Base-by-base conservation (phyloP, 306 rosid species). In the Prunus dulcis region DNA sequence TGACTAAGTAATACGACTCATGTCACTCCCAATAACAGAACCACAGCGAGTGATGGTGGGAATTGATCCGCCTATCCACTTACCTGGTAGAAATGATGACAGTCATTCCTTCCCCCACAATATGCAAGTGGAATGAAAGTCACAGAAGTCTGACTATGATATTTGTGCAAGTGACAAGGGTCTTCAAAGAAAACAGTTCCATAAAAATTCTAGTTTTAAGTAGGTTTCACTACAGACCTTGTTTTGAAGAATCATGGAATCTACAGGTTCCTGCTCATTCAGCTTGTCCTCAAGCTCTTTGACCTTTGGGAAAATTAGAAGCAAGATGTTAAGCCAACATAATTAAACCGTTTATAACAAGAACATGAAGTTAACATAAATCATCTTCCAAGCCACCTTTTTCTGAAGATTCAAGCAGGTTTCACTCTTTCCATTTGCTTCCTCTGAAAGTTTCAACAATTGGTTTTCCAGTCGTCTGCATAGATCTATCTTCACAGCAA, bases 211-310 rank as follows among this genome's bases (percentile, higher is more conserved):
- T 32, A 79, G 47, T 52, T 70, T 17, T 17, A 34, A 18, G 32
- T 34, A 61, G 25, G 61, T 47, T 69, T 70, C 12, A 69, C 32
- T 7, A 79, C 5, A 67, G 14, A 79, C 82, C 82, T 72, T 79
- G 63, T 66, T 25, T 45, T 73, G 78, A 72, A 73, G 82, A 55
- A 75, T 57, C 63, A 20, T 45, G 15, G 82, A 69, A 53, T 79
- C 58, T 46, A 23, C 74, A 66, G 47, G 61, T 23, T 46, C 74
- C 1, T 10, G 27, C 65, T 65, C 79, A n/a, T 53, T 65, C 72
- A 64, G 52, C 52, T 75, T 75, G 64, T 75, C 38, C 79, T 75
- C 79, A 34, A 75, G 72, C 55, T 75, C 72, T 53, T 38, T 75
- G 62, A 75, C 79, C 79, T 75, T 71, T 15, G 9, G n/a, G 64